Conservation (phyloP, 148 eudicot species). For the Polygonum maritimum region DNA sequence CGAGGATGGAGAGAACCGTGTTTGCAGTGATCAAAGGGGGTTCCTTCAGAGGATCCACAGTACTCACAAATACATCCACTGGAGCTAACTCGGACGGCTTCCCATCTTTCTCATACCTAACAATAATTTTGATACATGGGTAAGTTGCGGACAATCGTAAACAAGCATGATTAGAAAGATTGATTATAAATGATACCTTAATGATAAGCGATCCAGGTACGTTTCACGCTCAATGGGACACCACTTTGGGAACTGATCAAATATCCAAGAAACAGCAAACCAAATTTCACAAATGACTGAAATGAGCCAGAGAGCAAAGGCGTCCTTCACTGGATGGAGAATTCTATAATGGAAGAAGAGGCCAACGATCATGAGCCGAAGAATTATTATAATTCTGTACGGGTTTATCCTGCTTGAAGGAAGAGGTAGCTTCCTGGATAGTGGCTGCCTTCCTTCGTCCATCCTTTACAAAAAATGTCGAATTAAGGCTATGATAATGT, state of each 20-base stretch:
- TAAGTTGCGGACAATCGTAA: not conserved
- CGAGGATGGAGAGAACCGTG: conserved; percentile 86
- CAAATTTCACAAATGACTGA: conserved; percentile 91
- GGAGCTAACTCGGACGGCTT: conserved; percentile 82
- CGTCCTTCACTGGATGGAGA: conserved; percentile 81
- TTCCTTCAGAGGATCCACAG: conserved; percentile 90
- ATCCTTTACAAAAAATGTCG: conserved; percentile 36
- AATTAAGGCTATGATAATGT: not conserved
- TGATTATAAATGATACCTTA: conserved; percentile 33
- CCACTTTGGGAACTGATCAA: conserved; percentile 96
- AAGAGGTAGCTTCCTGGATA: conserved; percentile 79
- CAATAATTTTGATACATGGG: not conserved
- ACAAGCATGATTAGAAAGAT: not conserved
- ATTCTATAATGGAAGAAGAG: conserved; percentile 81
- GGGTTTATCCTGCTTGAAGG: conserved; percentile 92
- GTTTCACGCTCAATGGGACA: conserved; percentile 84
- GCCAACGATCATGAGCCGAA: conserved; percentile 70
- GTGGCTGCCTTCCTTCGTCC: conserved; percentile 98
- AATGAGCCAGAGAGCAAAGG: conserved; percentile 72
- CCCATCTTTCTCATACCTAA: conserved; percentile 95
- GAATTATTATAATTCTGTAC: conserved; percentile 65
- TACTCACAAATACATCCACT: conserved; percentile 79
- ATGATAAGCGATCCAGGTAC: conserved; percentile 80
- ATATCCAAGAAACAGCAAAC: conserved; percentile 89
- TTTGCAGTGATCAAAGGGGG: conserved; percentile 96